Evolutionary conservation across 805 yeast species (phyloP), one percentile per base, ranked within the genome.

Genomic region (Kazachstania viticola): DNA sequence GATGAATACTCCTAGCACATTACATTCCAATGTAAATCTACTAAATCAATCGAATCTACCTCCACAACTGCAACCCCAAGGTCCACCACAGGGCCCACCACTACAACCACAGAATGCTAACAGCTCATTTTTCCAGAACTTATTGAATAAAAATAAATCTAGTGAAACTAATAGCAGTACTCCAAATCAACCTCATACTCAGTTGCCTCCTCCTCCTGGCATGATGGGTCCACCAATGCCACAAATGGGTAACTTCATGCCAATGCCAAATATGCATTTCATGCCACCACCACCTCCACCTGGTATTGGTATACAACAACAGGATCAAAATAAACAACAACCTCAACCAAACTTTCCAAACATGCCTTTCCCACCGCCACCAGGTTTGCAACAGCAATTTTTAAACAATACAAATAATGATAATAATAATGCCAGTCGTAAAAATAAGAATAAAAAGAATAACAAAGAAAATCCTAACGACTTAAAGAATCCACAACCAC

Each of bases 61-160:
- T 30, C 28, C 21, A 25, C 19, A 17, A 19, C 25, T 14, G 12
- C 31, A 28, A 19, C 21, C 11, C 6, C 18, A 18, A 14, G 5
- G 5, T 19, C 21, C 27, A 24, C 22, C 25, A 24, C 33, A 27
- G 18, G 11, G 18, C 14, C 33, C 24, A 24, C 27, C 25, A 12
- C 31, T 17, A 32, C 35, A 22, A 21, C 34, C 16, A 17, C 38
- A 22, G 26, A 28, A 35, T 25, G 30, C 38, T 35, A 21, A 45
- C 7, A 53, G 39, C 28, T 33, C 44, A n/a, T 53, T 53, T 31
- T 53, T 53, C 37, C 57, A 51, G 34, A 48, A 46, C 14, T 35
- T 53, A 23, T 40, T 53, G 21, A 51, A 48, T 26, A 53, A 45
- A 32, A 51, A 48, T 27, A 52, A 53, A 31, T 16, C 24, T 13